Conservation (phyloP, 345 rosid species). For the Eucalyptus cloeziana region DNA sequence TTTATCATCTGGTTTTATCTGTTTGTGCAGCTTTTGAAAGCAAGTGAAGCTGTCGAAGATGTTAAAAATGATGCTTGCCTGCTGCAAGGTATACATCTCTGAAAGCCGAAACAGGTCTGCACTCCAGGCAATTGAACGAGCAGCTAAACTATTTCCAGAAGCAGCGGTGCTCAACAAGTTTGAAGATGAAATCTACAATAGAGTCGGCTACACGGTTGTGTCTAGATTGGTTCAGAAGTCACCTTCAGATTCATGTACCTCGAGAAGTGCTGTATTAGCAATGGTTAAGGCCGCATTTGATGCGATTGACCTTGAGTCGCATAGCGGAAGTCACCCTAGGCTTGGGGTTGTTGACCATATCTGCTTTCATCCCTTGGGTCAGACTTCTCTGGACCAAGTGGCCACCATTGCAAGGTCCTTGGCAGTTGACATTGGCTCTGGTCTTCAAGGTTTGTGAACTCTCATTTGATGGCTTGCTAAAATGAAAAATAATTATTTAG, state of each 20-base stretch:
- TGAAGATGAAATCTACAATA: slow-evolving; percentile 60
- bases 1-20: not conserved
- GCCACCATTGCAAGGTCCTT: slow-evolving; percentile 54
- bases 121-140: slow-evolving; percentile 52
- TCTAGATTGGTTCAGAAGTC: slow-evolving; percentile 25
- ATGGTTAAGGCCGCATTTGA: slow-evolving; percentile 77
- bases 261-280: slow-evolving; percentile 46
- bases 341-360: slow-evolving; percentile 92
- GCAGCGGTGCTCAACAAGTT: slow-evolving; percentile 71
- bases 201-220: slow-evolving; percentile 79
- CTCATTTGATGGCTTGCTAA: not conserved
- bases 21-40: slow-evolving; percentile 10
- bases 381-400: slow-evolving; percentile 45
- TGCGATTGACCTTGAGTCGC: slow-evolving; percentile 46
- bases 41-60: slow-evolving; percentile 20
- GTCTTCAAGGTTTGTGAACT: slow-evolving; percentile 49
- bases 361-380: slow-evolving; percentile 77
- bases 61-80: slow-evolving; percentile 58
- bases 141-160: slow-evolving; percentile 52
- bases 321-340: slow-evolving; percentile 76
- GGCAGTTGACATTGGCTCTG: slow-evolving; percentile 56
- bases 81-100: slow-evolving; percentile 83
- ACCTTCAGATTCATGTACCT: slow-evolving; percentile 16
- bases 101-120: slow-evolving; percentile 67
- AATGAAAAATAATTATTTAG: not conserved